Conservation (phyloP, 108 stramenopile genomes). For the Nitzschia palea region DNA sequence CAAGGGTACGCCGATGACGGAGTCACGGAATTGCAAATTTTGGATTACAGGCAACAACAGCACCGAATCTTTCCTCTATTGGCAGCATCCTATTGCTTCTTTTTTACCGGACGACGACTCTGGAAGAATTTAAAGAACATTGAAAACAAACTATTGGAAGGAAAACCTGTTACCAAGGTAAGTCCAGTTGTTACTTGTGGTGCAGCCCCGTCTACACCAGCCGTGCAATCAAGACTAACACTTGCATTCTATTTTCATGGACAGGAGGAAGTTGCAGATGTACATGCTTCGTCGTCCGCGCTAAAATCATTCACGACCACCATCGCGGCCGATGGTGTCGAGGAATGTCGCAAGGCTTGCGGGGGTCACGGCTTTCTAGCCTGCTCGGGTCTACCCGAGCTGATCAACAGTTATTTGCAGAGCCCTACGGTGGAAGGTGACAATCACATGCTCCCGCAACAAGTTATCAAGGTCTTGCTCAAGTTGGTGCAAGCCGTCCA, state of each 20-base stretch:
- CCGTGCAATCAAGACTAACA: background rate
- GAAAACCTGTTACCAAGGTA: constrained; percentile 57
- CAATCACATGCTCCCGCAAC: constrained; percentile 92
- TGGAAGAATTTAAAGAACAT: constrained; percentile 62
- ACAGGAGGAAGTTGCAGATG: constrained; percentile 65
- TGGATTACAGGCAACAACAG: constrained; percentile 96
- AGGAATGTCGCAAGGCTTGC: constrained; percentile 94
- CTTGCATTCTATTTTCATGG: background rate
- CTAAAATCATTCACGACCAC: constrained; percentile 91
- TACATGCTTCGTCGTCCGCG: constrained; percentile 91
- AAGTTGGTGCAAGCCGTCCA: constrained; percentile 73
- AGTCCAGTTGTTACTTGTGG: background rate
- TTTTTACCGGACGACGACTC: constrained; percentile 82
- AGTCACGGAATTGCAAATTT: constrained; percentile 72
- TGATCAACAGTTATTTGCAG: constrained; percentile 88
- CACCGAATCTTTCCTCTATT: constrained; percentile 91
- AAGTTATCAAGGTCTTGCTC: constrained; percentile 82
- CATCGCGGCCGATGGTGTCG: constrained; percentile 92
- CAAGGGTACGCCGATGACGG: constrained; percentile 86
- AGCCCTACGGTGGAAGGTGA: constrained; percentile 93
- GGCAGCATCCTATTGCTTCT: constrained; percentile 89
- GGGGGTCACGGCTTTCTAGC: constrained; percentile 93
- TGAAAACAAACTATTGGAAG: constrained; percentile 61
- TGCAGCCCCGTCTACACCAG: background rate
- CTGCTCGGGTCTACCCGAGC: constrained; percentile 90